phyloP scores from a whole-genome alignment of 179 eudicot species.

The Spinacia oleracea region DNA sequence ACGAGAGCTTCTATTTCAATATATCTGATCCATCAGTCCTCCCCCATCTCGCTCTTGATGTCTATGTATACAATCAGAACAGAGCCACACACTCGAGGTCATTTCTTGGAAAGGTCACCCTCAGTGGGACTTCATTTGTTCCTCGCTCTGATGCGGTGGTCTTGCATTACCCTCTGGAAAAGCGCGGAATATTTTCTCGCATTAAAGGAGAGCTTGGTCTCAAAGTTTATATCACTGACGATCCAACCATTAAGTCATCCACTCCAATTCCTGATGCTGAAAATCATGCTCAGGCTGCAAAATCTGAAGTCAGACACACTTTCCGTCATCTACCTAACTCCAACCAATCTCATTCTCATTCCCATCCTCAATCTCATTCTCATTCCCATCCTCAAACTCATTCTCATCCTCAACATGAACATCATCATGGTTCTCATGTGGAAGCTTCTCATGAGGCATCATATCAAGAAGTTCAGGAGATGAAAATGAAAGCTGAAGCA shows the following conservation, averaged over 20 bases:
- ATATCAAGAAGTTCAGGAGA: slow-evolving; percentile 62
- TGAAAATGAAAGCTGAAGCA: slow-evolving; percentile 73
- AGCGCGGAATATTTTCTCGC: slow-evolving; percentile 60
- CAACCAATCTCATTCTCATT: slow-evolving; percentile 26
- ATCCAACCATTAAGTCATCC: slow-evolving; percentile 74
- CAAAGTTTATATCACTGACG: slow-evolving; percentile 75
- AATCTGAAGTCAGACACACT: slow-evolving; percentile 58
- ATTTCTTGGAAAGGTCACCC: slow-evolving; percentile 66
- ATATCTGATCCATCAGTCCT: slow-evolving; percentile 62
- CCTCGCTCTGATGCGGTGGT: slow-evolving; percentile 73
- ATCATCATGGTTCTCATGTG: slow-evolving; percentile 21
- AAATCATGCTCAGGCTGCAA: slow-evolving; percentile 30
- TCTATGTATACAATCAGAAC: slow-evolving; percentile 49
- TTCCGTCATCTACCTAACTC: slow-evolving; percentile 75
- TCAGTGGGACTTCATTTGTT: slow-evolving; percentile 72
- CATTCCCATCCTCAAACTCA: slow-evolving; percentile 33
- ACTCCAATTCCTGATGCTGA: slow-evolving; percentile 37
- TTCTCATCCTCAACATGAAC: slow-evolving; percentile 27
- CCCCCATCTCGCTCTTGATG: slow-evolving; percentile 61
- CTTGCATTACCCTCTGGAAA: slow-evolving; percentile 76
- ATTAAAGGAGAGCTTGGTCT: slow-evolving; percentile 87
- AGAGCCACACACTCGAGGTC: slow-evolving; percentile 44
- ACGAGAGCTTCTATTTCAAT: slow-evolving; percentile 77
- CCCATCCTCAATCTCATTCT: slow-evolving; percentile 23
- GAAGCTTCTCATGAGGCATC: slow-evolving; percentile 44